These are phyloP conservation scores for Lipomyces mesembrius DNA, from an alignment of 805 yeast species.

Conservation along the genomic window DNA sequence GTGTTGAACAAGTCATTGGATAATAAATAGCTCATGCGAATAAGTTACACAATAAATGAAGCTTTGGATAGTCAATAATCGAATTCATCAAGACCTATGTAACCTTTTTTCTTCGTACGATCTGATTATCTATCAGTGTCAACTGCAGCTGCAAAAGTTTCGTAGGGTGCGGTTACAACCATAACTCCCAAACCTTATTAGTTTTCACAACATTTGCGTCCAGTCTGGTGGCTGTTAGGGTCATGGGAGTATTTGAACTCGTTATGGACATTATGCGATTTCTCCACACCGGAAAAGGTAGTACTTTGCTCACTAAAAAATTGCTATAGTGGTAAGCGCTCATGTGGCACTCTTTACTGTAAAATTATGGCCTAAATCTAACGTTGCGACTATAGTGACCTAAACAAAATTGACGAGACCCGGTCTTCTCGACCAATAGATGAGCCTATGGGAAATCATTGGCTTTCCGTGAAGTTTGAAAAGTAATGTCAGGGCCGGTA, in stretches of 20 bases:
- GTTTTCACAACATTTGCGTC: not conserved
- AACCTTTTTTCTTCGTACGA: too few species aligned
- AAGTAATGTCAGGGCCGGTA: not conserved
- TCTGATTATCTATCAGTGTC: too few species aligned
- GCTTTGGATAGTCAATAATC: too few species aligned
- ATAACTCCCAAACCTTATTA: too few species aligned
- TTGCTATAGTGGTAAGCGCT: not conserved
- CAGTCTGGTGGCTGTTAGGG: not conserved
- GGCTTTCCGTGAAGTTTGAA: not conserved
- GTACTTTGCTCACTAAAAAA: too few species aligned
- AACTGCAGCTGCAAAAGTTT: too few species aligned
- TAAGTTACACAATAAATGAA: too few species aligned
- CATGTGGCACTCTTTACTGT: not conserved
- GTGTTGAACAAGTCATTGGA: slow-evolving; percentile 41
- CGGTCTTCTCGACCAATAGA: not conserved
- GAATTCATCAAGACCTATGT: too few species aligned
- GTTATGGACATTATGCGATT: too few species aligned
- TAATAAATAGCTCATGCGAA: slow-evolving; percentile 17
- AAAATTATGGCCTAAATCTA: not conserved
- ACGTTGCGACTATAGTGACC: not conserved
- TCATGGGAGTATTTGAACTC: too few species aligned
- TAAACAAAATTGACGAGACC: not conserved
- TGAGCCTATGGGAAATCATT: not conserved
- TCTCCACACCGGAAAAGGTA: too few species aligned
- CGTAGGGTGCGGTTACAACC: too few species aligned